Evolutionary conservation across 805 yeast genomes (phyloP).

Genomic region (Suhomyces sp.): DNA sequence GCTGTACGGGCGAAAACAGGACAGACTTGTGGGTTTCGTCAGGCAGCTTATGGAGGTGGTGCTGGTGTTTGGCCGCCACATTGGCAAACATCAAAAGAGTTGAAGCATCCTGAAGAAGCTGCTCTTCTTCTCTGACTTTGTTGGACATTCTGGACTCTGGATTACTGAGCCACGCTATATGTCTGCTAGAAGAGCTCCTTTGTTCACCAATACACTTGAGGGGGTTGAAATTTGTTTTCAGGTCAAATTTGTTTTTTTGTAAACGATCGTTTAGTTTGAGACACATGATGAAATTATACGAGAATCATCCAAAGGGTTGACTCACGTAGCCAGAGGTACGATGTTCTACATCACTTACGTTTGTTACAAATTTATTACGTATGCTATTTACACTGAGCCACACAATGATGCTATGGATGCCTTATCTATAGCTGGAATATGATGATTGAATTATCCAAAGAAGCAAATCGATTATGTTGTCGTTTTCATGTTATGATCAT

Average conservation of each 20-base stretch:
- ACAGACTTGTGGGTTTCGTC: not conserved
- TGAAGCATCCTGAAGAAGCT: slow-evolving; percentile 57
- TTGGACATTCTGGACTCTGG: slow-evolving; percentile 1
- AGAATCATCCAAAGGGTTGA: not conserved
- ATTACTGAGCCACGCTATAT: not conserved
- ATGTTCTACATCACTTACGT: not conserved
- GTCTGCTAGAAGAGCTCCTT: not conserved
- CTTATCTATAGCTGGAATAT: not conserved
- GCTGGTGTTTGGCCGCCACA: slow-evolving; percentile 46
- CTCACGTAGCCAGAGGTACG: not conserved
- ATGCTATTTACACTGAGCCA: not conserved
- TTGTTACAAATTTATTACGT: not conserved
- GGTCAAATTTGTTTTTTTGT: not conserved
- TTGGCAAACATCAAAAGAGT: slow-evolving; percentile 60
- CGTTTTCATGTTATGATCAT: not conserved
- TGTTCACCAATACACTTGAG: not conserved
- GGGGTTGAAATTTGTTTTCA: not conserved
- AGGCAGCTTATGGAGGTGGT: slow-evolving; percentile 13
- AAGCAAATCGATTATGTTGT: not conserved
- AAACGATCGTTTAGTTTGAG: slow-evolving; percentile 5
- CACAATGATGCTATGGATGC: not conserved
- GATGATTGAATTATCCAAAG: not conserved
- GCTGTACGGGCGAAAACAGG: not conserved
- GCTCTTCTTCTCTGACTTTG: slow-evolving; percentile 28
- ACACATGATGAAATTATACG: not conserved